A percentile compares a stretch with the other conserved stretches of the same genome.
Conservation (phyloP, 2,329 filamentous ascomycete genomes). For the Nemania serpens region DNA sequence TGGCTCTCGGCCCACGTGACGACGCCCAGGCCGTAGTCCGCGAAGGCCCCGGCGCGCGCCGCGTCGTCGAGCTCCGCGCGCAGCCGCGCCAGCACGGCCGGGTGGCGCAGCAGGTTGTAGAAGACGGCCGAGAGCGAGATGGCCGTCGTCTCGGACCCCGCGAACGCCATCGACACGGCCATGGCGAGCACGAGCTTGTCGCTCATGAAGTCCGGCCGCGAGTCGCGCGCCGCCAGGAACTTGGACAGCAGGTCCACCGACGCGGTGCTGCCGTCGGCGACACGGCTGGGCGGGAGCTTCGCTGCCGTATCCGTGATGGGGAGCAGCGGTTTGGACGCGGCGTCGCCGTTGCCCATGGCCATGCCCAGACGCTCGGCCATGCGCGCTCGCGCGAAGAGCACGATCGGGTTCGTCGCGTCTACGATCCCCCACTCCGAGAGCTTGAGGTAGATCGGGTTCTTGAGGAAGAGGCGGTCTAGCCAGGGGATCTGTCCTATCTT, state of each 20-base stretch:
- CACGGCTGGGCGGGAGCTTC: constrained; percentile 36
- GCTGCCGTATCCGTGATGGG: constrained; percentile 43
- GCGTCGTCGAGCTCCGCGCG: constrained; percentile 67
- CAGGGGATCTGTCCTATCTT: constrained; percentile 76
- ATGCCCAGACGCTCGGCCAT: constrained; percentile 65
- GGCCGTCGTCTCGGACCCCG: constrained; percentile 79
- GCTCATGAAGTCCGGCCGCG: constrained; percentile 73
- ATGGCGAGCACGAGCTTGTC: constrained; percentile 71
- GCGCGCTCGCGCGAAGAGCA: constrained; percentile 70
- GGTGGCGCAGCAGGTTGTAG: constrained; percentile 73
- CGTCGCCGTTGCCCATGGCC: constrained; percentile 42
- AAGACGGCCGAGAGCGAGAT: constrained; percentile 74
- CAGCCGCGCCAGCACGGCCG: constrained; percentile 57
- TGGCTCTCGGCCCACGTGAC: constrained; percentile 74
- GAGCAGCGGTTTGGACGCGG: constrained; percentile 44
- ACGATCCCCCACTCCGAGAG: constrained; percentile 69
- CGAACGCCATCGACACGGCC: constrained; percentile 73
- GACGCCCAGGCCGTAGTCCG: constrained; percentile 58
- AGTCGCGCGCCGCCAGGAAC: constrained; percentile 70
- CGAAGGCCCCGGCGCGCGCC: constrained; percentile 55
- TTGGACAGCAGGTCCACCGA: constrained; percentile 69
- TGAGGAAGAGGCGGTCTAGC: constrained; percentile 70
- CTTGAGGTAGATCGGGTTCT: constrained; percentile 74
- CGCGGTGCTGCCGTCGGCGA: constrained; percentile 40
- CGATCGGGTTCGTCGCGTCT: constrained; percentile 73